Percentiles rank a stretch among this genome's conserved stretches.
Evolutionary conservation across 495 filamentous ascomycete genomes (phyloP).

Genomic region (Penicillium arizonense): DNA sequence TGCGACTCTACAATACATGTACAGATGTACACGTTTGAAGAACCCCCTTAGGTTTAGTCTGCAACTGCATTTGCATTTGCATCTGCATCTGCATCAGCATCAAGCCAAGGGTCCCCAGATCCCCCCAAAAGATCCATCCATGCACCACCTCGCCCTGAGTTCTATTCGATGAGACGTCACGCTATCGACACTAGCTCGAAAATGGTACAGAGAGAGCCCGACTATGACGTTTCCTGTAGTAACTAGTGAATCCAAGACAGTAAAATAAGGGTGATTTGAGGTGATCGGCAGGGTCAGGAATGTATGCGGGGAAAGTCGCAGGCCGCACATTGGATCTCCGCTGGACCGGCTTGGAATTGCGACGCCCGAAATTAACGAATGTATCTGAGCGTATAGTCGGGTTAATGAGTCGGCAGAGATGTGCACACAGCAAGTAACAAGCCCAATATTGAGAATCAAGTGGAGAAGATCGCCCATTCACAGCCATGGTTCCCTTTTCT

Average conservation of each 20-base stretch:
- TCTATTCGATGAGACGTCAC: constrained; percentile 5
- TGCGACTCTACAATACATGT: neutral
- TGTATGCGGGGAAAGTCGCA: constrained; percentile 1
- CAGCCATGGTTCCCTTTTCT: constrained; percentile 8
- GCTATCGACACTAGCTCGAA: constrained; percentile 1
- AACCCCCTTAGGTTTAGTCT: neutral
- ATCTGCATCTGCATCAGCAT: too few relatives aligned
- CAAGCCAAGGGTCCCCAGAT: constrained; percentile 1
- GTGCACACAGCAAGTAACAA: neutral
- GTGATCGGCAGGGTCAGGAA: constrained; percentile 8
- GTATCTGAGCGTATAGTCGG: too few relatives aligned
- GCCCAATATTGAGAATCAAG: neutral
- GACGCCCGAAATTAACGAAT: neutral
- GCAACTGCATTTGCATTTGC: too few relatives aligned
- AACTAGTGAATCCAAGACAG: neutral
- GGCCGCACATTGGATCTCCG: neutral
- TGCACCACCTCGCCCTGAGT: neutral
- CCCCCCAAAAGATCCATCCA: neutral
- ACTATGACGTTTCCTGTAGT: constrained; percentile 2
- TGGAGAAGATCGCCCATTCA: neutral
- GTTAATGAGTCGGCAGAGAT: too few relatives aligned
- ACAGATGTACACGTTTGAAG: neutral
- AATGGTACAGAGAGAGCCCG: neutral
- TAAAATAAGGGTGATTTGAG: neutral
- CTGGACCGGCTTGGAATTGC: neutral